These are phyloP conservation scores for Marasmius fiardii DNA, from an alignment of 1,284 basidiomycete species.

Conservation along the genomic window DNA sequence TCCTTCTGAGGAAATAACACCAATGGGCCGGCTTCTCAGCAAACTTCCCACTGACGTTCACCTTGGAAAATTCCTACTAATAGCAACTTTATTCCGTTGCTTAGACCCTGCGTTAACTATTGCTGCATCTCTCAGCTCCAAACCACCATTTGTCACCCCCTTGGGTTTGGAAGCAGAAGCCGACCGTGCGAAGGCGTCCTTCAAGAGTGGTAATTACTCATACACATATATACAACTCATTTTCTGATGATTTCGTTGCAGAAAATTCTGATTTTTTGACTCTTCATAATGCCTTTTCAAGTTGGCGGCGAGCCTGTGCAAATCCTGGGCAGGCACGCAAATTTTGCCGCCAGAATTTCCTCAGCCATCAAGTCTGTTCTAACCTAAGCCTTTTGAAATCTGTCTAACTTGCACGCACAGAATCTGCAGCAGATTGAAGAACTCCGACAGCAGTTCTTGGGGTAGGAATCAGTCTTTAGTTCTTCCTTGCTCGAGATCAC, in stretches of 20 bases:
- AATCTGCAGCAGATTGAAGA: conserved; percentile 97
- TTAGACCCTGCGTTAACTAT: conserved; percentile 96
- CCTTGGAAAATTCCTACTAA: conserved; percentile 91
- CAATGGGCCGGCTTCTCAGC: conserved; percentile 89
- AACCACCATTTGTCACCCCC: conserved; percentile 90
- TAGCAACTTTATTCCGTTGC: conserved; percentile 85
- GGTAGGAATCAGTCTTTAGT: conserved; percentile 42
- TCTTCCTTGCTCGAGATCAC: conserved; percentile 8
- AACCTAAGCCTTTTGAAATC: not conserved
- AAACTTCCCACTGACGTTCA: conserved; percentile 96
- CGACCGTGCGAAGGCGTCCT: conserved; percentile 78
- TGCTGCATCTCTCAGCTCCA: conserved; percentile 89
- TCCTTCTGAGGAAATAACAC: conserved; percentile 86
- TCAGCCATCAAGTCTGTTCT: conserved; percentile 75
- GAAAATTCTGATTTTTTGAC: conserved; percentile 98
- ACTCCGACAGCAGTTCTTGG: conserved; percentile 89
- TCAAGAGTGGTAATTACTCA: conserved; percentile 63
- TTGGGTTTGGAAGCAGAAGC: conserved; percentile 89
- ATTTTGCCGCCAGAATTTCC: conserved; percentile 82
- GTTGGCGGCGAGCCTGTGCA: conserved; percentile 80
- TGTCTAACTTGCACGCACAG: conserved; percentile 32
- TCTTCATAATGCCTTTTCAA: conserved; percentile 86
- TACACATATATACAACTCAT: not conserved
- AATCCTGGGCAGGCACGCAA: conserved; percentile 62
- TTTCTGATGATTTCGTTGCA: conserved; percentile 23